Conservation (phyloP, 2,329 filamentous ascomycete genomes). For the Coniosporium tulheliwenetii region DNA sequence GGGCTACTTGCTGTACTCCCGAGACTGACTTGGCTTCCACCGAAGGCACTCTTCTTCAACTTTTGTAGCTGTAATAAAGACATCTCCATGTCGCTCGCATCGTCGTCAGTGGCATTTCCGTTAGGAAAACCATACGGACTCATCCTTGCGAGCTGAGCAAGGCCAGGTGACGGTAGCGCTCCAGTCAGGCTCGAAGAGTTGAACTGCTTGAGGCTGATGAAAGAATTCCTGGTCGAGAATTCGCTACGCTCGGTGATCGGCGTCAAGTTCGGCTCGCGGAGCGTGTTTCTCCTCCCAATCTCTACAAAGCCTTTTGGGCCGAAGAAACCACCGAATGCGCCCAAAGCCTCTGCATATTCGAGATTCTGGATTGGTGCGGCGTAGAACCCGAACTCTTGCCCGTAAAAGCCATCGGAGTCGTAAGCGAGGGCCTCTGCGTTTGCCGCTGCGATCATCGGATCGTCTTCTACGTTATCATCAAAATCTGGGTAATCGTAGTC, state of each 20-base stretch:
- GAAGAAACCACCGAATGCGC: slow-evolving; percentile 78
- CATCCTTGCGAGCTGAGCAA: slow-evolving; percentile 55
- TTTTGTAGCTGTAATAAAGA: slow-evolving; percentile 57
- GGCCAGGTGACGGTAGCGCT: slow-evolving; percentile 50
- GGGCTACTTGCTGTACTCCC: slow-evolving; percentile 26
- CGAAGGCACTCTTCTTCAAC: slow-evolving; percentile 62
- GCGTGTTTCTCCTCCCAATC: slow-evolving; percentile 53
- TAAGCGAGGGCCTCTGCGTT: slow-evolving; percentile 88
- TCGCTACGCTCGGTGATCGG: slow-evolving; percentile 94
- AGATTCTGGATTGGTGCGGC: slow-evolving; percentile 30
- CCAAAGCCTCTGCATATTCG: slow-evolving; percentile 37
- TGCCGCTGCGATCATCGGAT: slow-evolving; percentile 83
- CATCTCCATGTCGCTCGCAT: slow-evolving; percentile 48
- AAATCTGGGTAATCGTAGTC: slow-evolving; percentile 38
- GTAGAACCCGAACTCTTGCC: slow-evolving; percentile 93
- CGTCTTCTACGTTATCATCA: slow-evolving; percentile 40
- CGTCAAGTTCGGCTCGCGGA: slow-evolving; percentile 79
- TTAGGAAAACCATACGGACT: slow-evolving; percentile 37
- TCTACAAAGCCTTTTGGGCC: slow-evolving; percentile 50
- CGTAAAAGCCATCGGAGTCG: slow-evolving; percentile 88
- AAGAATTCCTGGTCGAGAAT: slow-evolving; percentile 86
- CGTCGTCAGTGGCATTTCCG: slow-evolving; percentile 23
- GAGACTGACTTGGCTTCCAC: slow-evolving; percentile 62
- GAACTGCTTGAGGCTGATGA: slow-evolving; percentile 51
- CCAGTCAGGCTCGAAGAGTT: slow-evolving; percentile 1